A percentile compares a stretch with the other conserved stretches of the same genome.
These are phyloP conservation scores for Exophiala aquamarina DNA, from an alignment of 2,329 filamentous ascomycete species.

Conservation along the genomic window DNA sequence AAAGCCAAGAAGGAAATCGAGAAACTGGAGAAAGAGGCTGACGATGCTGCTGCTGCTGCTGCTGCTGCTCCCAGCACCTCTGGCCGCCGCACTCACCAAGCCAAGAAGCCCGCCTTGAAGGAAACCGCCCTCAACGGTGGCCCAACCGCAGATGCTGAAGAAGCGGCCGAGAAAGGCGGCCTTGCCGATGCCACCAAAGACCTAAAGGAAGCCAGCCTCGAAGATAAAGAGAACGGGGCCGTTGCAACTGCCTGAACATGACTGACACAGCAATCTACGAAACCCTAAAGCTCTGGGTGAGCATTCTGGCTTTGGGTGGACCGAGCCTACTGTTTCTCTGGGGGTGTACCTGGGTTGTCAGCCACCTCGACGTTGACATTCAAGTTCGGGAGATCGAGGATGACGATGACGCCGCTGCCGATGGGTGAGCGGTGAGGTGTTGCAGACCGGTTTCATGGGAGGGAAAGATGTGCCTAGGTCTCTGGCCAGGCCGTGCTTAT, in stretches of 20 bases:
- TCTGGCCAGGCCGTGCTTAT: too few species aligned
- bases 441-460: too few species aligned
- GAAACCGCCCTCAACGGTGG: slow-evolving; percentile 55
- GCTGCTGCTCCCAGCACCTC: slow-evolving; percentile 37
- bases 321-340: too few species aligned
- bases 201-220: slow-evolving; percentile 60
- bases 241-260: slow-evolving; percentile 8
- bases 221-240: slow-evolving; percentile 43
- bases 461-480: too few species aligned
- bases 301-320: too few species aligned
- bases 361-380: too few species aligned
- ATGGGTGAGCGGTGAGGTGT: too few species aligned
- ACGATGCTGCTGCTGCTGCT: slow-evolving; percentile 53
- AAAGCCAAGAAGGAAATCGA: slow-evolving; percentile 97
- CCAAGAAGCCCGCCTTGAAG: slow-evolving; percentile 53
- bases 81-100: slow-evolving; percentile 47
- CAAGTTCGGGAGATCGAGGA: too few species aligned
- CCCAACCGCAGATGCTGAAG: slow-evolving; percentile 52
- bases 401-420: too few species aligned
- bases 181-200: slow-evolving; percentile 59
- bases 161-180: slow-evolving; percentile 59
- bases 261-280: too few species aligned
- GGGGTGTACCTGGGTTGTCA: too few species aligned
- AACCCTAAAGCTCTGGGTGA: too few species aligned
- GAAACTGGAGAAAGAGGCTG: slow-evolving; percentile 72